Percentiles rank a stretch among this genome's conserved stretches.
These are phyloP conservation scores for Solanum habrochaites DNA, from an alignment of 257 asterid species.

Conservation along the genomic window DNA sequence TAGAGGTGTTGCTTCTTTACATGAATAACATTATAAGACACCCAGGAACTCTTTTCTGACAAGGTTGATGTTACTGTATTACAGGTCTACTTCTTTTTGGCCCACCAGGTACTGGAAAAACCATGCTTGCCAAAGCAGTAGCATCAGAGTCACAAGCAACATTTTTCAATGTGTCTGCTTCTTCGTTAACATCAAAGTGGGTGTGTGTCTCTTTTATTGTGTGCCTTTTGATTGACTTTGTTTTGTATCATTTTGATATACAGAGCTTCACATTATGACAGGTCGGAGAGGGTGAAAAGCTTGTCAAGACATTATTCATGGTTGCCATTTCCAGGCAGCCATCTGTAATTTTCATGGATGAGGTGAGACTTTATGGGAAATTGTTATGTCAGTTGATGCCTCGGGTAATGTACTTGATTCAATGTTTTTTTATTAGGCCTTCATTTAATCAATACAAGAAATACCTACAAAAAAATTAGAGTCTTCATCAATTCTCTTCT, in stretches of 20 bases:
- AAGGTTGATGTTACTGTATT: constrained; percentile 6
- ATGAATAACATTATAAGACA: neutral
- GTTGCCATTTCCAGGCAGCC: constrained; percentile 93
- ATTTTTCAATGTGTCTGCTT: constrained; percentile 91
- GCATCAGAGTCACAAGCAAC: constrained; percentile 98
- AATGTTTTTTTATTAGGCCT: neutral
- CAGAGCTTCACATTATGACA: constrained; percentile 12
- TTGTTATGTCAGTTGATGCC: neutral
- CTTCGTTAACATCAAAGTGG: constrained; percentile 98
- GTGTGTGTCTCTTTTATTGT: constrained; percentile 32
- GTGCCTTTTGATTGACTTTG: neutral
- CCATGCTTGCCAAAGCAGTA: constrained; percentile 98
- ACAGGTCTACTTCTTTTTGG: constrained; percentile 95
- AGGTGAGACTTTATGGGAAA: constrained; percentile 39
- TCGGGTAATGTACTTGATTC: neutral
- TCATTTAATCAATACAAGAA: neutral
- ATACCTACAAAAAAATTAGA: neutral
- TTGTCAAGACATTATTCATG: constrained; percentile 86
- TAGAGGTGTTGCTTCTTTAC: constrained; percentile 46
- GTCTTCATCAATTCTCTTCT: neutral
- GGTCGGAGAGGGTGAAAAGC: constrained; percentile 99
- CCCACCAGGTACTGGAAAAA: constrained; percentile 99
- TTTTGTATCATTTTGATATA: neutral
- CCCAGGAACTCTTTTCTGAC: neutral
- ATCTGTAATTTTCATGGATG: constrained; percentile 95